Base-by-base conservation (phyloP, 2,329 filamentous ascomycete genomes). In the Epichloe brachyelytri region DNA sequence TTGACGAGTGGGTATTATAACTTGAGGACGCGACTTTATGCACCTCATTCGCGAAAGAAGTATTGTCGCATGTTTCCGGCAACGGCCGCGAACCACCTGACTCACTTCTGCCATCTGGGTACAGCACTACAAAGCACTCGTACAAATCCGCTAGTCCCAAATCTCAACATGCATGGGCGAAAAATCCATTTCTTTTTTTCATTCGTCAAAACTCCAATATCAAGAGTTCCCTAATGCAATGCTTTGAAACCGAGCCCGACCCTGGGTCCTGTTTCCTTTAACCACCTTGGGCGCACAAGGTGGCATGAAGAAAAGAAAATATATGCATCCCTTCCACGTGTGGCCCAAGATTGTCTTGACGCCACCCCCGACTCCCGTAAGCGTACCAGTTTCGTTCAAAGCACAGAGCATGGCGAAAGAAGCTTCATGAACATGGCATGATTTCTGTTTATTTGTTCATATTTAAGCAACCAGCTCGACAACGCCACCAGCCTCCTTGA, bases 401-500 rank as follows among this genome's bases (percentile, higher is more conserved):
- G 26, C 46, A 49, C 19, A 48, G n/a, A 43, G 33, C 50, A 26
- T 52, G 17, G 45, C 22, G 22, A 40, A 37, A 22, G 37, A 34
- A 20, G 51, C 26, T 43, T 49, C 41, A 49, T 34, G 30, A 40
- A 46, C 48, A 22, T 26, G 30, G 3, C 3, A 33, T 15, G 14
- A 46, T 43, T 36, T 45, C 38, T 41, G 50, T 46, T 47, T 22
- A 40, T 41, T 36, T 41, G 30, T 40, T 44, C 46, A 44, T 41
- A 61, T 65, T 69, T 73, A 96, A 76, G 89, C 90, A 68, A 96
- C 88, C 71, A 96, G 81, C 82, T 96, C 88, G 67, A 95, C 79
- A 68, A 95, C 87, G 75, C 91, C 91, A 73, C 93, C 93, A 67
- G 90, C 91, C 74, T 93, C 88, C 72, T 87, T 95, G 76, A 98